These are phyloP conservation scores for Hypoxylon subgilvum DNA, from an alignment of 495 filamentous ascomycete species.

Conservation along the genomic window DNA sequence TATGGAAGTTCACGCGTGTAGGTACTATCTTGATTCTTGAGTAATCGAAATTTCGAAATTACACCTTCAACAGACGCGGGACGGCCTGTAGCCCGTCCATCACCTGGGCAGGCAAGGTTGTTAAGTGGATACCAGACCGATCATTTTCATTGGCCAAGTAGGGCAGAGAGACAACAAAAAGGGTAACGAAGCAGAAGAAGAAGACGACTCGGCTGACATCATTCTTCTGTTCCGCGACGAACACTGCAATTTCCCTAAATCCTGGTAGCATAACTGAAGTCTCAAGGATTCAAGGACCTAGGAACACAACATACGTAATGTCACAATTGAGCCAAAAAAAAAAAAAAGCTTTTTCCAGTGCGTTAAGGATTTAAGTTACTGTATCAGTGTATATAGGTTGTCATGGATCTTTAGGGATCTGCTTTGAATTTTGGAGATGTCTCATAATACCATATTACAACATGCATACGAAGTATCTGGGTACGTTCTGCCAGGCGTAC, in stretches of 20 bases:
- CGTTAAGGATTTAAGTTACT: no score
- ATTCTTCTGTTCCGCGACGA: constrained; percentile 10
- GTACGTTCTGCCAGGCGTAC: no score
- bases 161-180: constrained; percentile 25
- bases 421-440: no score
- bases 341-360: no score
- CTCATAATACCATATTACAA: no score
- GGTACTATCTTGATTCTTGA: no score
- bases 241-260: constrained; percentile 30
- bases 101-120: constrained; percentile 32
- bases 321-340: not conserved
- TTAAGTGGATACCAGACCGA: constrained; percentile 22
- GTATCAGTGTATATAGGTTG: no score
- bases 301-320: no score
- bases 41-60: constrained; percentile 39
- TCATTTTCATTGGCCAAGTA: constrained; percentile 17
- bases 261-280: constrained; percentile 11
- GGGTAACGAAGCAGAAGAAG: constrained; percentile 30
- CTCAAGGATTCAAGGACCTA: constrained; percentile 6
- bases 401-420: no score
- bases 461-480: no score
- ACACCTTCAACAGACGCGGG: constrained; percentile 28
- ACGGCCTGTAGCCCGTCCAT: constrained; percentile 27
- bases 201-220: constrained; percentile 35
- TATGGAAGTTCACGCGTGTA: no score